phyloP scores from a whole-genome alignment of 495 filamentous ascomycete species.

The Penicillium taxi region DNA sequence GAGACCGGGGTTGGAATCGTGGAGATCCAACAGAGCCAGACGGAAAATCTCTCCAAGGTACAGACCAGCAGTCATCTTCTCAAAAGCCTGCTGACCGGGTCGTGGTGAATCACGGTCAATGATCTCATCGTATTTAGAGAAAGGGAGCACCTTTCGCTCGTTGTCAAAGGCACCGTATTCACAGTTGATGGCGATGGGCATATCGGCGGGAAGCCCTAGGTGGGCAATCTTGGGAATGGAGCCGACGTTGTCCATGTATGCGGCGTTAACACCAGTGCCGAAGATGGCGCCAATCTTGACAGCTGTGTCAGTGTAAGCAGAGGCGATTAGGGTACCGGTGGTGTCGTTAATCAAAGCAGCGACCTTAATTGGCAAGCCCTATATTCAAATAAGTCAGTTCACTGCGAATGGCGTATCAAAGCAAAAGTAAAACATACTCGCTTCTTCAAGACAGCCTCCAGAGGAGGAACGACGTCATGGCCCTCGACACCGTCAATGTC shows the following conservation, averaged over 20 bases:
- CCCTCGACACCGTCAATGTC: conserved; percentile 96
- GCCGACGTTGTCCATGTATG: conserved; percentile 91
- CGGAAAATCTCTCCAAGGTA: conserved; percentile 96
- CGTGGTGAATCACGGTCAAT: conserved; percentile 91
- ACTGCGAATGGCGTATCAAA: neutral
- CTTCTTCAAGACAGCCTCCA: conserved; percentile 74
- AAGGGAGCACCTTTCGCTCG: conserved; percentile 84
- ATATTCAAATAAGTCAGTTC: neutral
- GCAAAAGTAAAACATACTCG: conserved; percentile 45
- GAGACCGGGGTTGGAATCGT: conserved; percentile 64
- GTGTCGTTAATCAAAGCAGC: conserved; percentile 96
- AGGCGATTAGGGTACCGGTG: conserved; percentile 97
- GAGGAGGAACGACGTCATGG: conserved; percentile 85
- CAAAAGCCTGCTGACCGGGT: conserved; percentile 90
- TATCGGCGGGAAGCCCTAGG: conserved; percentile 81
- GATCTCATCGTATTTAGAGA: conserved; percentile 72
- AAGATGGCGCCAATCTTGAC: conserved; percentile 98
- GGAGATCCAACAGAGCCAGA: conserved; percentile 75
- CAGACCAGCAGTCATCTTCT: conserved; percentile 96
- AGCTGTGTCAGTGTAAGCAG: conserved; percentile 81
- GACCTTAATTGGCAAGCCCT: conserved; percentile 89
- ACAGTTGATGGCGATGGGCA: conserved; percentile 97
- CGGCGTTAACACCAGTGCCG: conserved; percentile 95
- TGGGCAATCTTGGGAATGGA: conserved; percentile 91
- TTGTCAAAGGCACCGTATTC: conserved; percentile 99